Conservation (phyloP, 2,329 filamentous ascomycete genomes). For the Nemania sp. region DNA sequence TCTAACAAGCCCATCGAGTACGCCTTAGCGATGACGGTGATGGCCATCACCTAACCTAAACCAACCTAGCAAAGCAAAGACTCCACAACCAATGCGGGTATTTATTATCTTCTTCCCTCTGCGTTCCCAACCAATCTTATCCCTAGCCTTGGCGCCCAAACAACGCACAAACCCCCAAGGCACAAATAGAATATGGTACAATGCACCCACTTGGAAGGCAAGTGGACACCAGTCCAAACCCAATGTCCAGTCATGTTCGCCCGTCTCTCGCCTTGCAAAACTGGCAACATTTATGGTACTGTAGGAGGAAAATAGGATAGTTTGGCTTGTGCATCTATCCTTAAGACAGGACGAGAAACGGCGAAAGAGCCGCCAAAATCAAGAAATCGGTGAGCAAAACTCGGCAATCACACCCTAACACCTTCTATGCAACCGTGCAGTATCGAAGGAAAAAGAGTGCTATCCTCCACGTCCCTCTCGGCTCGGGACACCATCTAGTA, state of each 20-base stretch:
- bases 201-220: not conserved
- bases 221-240: not conserved
- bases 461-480: not conserved
- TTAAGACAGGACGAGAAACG: too few relatives aligned
- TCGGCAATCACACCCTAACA: not conserved
- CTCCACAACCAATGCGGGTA: slow-evolving; percentile 26
- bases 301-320: not conserved
- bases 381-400: not conserved
- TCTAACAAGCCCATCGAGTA: not conserved
- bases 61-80: slow-evolving; percentile 17
- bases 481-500: not conserved
- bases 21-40: not conserved
- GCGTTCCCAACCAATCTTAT: not conserved
- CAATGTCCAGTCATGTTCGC: not conserved
- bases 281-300: not conserved
- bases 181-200: not conserved
- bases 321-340: not conserved
- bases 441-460: not conserved
- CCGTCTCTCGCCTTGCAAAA: not conserved
- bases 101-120: not conserved
- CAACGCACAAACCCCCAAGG: not conserved
- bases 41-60: not conserved
- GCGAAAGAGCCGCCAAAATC: not conserved
- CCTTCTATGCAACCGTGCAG: slow-evolving; percentile 5
- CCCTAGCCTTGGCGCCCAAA: slow-evolving; percentile 12